These are phyloP conservation scores for Tetrahymena thermophila DNA, from an alignment of 73 alveolate species.

Conservation along the genomic window DNA sequence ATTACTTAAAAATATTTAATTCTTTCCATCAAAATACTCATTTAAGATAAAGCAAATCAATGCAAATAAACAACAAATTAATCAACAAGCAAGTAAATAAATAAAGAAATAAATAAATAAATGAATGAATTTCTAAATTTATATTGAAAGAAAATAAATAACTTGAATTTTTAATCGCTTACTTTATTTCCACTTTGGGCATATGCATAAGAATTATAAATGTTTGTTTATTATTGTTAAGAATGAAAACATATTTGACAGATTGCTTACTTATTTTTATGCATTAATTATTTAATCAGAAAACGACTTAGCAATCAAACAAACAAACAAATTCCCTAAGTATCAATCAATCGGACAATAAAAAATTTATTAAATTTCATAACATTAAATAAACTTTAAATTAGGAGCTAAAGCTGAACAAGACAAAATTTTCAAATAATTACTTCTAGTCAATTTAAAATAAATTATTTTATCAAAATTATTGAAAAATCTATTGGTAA, in stretches of 20 bases:
- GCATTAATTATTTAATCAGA: not conserved
- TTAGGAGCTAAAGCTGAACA: not conserved
- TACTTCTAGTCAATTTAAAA: not conserved
- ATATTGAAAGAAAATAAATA: not conserved
- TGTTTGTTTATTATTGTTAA: not conserved
- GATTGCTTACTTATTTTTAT: not conserved
- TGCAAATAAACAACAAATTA: not conserved
- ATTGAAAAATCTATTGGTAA: not conserved
- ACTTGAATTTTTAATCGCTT: not conserved
- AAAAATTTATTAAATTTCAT: not conserved
- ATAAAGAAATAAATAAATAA: no score
- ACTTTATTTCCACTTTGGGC: not conserved
- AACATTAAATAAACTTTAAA: not conserved
- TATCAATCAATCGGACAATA: not conserved
- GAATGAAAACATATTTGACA: not conserved
- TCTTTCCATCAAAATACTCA: not conserved
- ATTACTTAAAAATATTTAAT: not conserved
- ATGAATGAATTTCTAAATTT: no score
- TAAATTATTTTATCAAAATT: no score
- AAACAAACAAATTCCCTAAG: no score
- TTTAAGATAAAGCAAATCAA: no score
- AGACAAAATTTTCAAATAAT: not conserved
- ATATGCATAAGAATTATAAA: no score
- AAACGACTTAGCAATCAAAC: not conserved
- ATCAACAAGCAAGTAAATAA: not conserved